Evolutionary conservation across 2,329 filamentous ascomycete genomes (phyloP).

Genomic region (Ceratocystis colombiana): DNA sequence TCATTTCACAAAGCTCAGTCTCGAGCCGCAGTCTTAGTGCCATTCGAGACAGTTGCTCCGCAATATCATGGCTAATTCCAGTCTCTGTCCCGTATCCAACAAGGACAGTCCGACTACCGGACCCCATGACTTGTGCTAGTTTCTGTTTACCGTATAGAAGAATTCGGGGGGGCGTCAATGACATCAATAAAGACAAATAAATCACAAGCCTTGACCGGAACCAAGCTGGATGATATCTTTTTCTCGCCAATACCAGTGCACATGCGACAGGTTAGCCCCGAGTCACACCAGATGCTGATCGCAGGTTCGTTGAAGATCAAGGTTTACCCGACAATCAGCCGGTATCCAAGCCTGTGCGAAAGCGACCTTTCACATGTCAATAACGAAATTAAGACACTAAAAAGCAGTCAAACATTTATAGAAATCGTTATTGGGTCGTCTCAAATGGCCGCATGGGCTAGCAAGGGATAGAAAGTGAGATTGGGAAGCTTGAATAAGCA

Average conservation of each 20-base stretch:
- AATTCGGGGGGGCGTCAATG: not conserved
- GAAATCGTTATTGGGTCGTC: not conserved
- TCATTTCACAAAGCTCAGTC: conserved; percentile 65
- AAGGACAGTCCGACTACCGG: conserved; percentile 40
- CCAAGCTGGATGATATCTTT: not conserved
- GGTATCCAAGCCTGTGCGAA: conserved; percentile 3
- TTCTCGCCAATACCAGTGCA: not conserved
- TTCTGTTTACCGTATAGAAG: not conserved
- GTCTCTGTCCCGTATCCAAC: conserved; percentile 92
- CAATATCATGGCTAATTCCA: conserved; percentile 84
- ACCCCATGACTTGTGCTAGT: not conserved
- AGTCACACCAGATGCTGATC: not conserved
- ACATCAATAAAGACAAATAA: not conserved
- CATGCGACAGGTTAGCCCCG: not conserved
- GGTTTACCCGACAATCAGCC: not conserved
- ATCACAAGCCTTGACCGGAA: not conserved
- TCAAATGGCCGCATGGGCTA: not conserved
- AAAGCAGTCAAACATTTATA: not conserved
- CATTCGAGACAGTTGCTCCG: conserved; percentile 67
- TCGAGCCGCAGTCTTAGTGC: conserved; percentile 69
- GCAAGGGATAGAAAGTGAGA: not conserved
- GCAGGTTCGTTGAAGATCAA: not conserved
- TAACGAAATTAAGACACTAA: not conserved
- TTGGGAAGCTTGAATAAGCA: too few relatives aligned
- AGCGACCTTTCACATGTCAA: not conserved